Evolutionary conservation across 352 stramenopile species (phyloP), one percentile per base, ranked within the genome.

Genomic region (Phytophthora sansomeana): DNA sequence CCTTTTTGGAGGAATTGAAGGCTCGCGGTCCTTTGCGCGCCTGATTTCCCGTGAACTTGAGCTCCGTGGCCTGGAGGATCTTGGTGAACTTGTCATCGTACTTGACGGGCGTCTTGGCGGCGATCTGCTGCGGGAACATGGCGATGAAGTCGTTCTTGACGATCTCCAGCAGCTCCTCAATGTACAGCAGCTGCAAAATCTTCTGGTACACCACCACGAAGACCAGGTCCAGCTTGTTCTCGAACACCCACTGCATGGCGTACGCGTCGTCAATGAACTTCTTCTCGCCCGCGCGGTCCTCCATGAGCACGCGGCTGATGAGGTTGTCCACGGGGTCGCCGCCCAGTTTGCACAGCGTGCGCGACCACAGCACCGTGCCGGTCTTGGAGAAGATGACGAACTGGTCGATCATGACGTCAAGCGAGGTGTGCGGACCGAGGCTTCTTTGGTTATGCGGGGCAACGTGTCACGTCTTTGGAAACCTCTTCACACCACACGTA

Each of bases 141-240:
- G 72, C 66, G 24, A 93, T 75, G 60, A 95, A 93, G 46, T 95
- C 88, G 69, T 85, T 88, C 63, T 93, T 93, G 39, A 98, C 90
- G 32, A 81, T 81, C 53, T 97, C 88, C 21, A 97, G 85, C 44
- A 98, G 76, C 58, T 98, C 92, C 28, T 97, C 92, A 29, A 97
- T 86, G 74, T 97, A 98, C 42, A 95, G 75, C 53, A 97, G 76
- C 67, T 97, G 87, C 51, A 97, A 64, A 48, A 96, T 94, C 66
- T 94, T 96, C 70, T 98, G 90, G 63, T 97, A 97, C 5, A 97
- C 90, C 44, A 96, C 89, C 38, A 97, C 93, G 53, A 97, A 97
- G 19, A 98, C 91, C 36, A 97, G 56, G 53, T 96, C 90, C 32
- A 96, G 74, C 68, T 97, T 96, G 81, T 98, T 98, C 74, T 95